These are phyloP conservation scores for Pythium chondricola DNA, from an alignment of 352 stramenopile genomes.

Conservation along the genomic window DNA sequence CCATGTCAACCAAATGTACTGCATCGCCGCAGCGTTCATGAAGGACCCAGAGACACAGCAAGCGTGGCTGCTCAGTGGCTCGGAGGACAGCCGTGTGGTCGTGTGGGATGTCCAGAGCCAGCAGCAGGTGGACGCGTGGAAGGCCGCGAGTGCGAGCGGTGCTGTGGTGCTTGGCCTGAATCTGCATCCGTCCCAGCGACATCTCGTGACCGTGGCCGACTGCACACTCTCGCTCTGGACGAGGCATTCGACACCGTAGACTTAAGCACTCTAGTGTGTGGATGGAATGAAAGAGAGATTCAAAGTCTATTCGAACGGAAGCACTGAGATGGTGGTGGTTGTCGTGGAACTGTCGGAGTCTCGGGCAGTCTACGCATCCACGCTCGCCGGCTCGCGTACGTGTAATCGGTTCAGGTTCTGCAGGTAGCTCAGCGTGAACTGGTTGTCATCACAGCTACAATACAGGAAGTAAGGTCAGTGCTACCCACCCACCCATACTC, in stretches of 20 bases:
- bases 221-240: constrained; percentile 17
- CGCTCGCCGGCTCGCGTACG: constrained; percentile 10
- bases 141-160: background rate
- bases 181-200: constrained; percentile 16
- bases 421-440: constrained; percentile 86
- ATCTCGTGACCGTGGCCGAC: constrained; percentile 9
- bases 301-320: too few relatives aligned
- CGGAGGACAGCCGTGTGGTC: constrained; percentile 89
- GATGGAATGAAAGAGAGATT: too few relatives aligned
- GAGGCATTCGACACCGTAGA: background rate
- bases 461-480: too few relatives aligned
- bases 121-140: constrained; percentile 34
- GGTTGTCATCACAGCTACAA: constrained; percentile 82
- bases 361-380: too few relatives aligned
- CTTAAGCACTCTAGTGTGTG: too few relatives aligned
- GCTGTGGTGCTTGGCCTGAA: constrained; percentile 17
- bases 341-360: too few relatives aligned
- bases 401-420: constrained; percentile 25
- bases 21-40: constrained; percentile 80
- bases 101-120: constrained; percentile 90
- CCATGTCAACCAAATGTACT: constrained; percentile 84
- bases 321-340: too few relatives aligned
- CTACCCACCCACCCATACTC: too few relatives aligned
- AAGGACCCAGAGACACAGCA: constrained; percentile 26
- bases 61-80: constrained; percentile 83